A percentile compares a stretch with the other conserved stretches of the same genome.
phyloP scores from a whole-genome alignment of 805 yeast genomes.

The Kuraishia cidri region DNA sequence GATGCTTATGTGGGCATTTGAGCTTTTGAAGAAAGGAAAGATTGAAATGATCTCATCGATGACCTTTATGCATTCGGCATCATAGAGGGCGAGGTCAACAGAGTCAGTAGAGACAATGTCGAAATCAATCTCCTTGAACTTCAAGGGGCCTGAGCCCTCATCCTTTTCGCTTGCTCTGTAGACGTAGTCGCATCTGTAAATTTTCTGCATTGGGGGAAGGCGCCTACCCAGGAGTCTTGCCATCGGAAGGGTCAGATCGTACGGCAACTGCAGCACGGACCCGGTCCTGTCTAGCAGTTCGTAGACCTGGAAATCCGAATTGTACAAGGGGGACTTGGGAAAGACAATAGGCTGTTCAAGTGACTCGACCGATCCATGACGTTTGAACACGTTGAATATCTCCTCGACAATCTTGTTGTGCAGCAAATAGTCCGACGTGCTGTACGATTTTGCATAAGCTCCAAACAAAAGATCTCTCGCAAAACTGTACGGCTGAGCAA shows the following conservation, averaged over 20 bases:
- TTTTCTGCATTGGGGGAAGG: conserved; percentile 41
- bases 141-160: conserved; percentile 64
- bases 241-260: conserved; percentile 82
- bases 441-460: conserved; percentile 21
- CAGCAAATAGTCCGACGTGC: conserved; percentile 40
- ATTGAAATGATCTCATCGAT: conserved; percentile 61
- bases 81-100: conserved; percentile 45
- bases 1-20: conserved; percentile 50
- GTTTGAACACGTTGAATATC: conserved; percentile 53
- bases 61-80: conserved; percentile 84
- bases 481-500: conserved; percentile 75
- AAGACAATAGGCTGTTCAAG: conserved; percentile 56
- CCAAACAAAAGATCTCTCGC: conserved; percentile 86
- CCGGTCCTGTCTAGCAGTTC: conserved; percentile 84
- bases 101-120: conserved; percentile 53
- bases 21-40: conserved; percentile 58
- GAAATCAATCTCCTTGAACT: conserved; percentile 77
- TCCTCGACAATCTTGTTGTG: conserved; percentile 52
- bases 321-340: conserved; percentile 72
- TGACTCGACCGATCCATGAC: conserved; percentile 79
- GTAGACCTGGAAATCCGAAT: conserved; percentile 54
- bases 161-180: conserved; percentile 56
- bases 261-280: conserved; percentile 79
- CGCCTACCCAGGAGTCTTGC: conserved; percentile 74
- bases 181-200: conserved; percentile 73